Evolutionary conservation across 805 yeast genomes (phyloP).

Genomic region (Candida patagonica): DNA sequence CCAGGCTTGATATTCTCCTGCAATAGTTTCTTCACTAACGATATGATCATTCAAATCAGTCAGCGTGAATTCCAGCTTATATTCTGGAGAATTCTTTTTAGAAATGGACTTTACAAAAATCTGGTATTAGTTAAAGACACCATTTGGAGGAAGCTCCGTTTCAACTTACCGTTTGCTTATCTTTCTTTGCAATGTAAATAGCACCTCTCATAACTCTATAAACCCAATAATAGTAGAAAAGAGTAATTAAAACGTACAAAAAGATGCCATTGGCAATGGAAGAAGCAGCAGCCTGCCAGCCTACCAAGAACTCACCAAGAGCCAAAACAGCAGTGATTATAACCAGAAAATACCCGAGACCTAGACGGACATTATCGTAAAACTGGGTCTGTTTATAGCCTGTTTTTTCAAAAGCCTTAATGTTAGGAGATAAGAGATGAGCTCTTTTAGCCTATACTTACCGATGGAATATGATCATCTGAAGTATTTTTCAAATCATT

Average conservation of each 20-base stretch:
- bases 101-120: conserved; percentile 8
- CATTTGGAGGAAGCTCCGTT: neutral
- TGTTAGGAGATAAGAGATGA: neutral
- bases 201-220: conserved; percentile 20
- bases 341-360: conserved; percentile 24
- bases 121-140: neutral
- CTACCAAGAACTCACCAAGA: conserved; percentile 23
- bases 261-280: conserved; percentile 23
- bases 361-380: conserved; percentile 22
- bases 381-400: conserved; percentile 22
- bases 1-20: conserved; percentile 17
- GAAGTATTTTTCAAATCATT: conserved; percentile 24
- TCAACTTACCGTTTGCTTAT: conserved; percentile 9
- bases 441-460: conserved; percentile 7
- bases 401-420: conserved; percentile 15
- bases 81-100: conserved; percentile 14
- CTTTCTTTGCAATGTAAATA: conserved; percentile 24
- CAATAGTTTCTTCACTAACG: neutral
- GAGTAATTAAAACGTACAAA: conserved; percentile 22
- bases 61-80: conserved; percentile 13
- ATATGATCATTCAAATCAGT: conserved; percentile 9
- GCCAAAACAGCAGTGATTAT: conserved; percentile 24
- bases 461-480: conserved; percentile 25
- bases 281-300: conserved; percentile 22
- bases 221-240: conserved; percentile 19